Conservation (phyloP, 495 filamentous ascomycete species). For the Penicillium angulare region DNA sequence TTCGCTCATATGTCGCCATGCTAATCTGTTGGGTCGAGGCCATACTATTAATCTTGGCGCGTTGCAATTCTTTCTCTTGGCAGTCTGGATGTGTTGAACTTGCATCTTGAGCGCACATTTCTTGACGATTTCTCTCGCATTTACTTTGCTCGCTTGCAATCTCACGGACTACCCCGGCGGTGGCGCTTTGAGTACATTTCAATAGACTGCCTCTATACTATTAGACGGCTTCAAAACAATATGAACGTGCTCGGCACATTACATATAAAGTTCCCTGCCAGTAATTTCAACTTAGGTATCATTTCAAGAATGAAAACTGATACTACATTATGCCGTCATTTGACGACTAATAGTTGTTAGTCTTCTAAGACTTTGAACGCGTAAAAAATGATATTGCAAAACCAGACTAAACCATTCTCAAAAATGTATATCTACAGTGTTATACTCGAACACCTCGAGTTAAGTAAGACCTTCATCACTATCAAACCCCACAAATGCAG, state of each 20-base stretch:
- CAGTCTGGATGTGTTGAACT: background rate
- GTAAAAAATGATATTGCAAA: conserved; percentile 22
- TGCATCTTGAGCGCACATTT: conserved; percentile 10
- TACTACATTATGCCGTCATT: background rate
- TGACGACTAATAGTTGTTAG: background rate
- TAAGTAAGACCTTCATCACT: conserved; percentile 4
- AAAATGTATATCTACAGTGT: conserved; percentile 43
- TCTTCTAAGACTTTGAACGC: background rate
- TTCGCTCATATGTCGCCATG: too few relatives aligned
- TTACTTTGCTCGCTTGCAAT: conserved; percentile 6
- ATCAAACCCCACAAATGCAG: conserved; percentile 11
- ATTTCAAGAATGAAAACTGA: too few relatives aligned
- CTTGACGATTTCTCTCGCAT: conserved; percentile 2
- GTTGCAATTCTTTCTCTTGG: conserved; percentile 2
- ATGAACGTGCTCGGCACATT: background rate
- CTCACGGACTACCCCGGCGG: conserved; percentile 22
- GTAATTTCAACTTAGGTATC: background rate
- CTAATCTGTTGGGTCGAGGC: background rate
- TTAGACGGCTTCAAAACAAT: conserved; percentile 11
- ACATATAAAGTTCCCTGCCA: background rate
- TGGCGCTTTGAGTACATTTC: conserved; percentile 13
- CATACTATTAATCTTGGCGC: background rate
- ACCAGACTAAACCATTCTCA: conserved; percentile 29
- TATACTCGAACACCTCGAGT: conserved; percentile 19
- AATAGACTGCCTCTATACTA: conserved; percentile 12